Evolutionary conservation across 768 basidiomycete genomes (phyloP).

Genomic region (Terana coerulea): DNA sequence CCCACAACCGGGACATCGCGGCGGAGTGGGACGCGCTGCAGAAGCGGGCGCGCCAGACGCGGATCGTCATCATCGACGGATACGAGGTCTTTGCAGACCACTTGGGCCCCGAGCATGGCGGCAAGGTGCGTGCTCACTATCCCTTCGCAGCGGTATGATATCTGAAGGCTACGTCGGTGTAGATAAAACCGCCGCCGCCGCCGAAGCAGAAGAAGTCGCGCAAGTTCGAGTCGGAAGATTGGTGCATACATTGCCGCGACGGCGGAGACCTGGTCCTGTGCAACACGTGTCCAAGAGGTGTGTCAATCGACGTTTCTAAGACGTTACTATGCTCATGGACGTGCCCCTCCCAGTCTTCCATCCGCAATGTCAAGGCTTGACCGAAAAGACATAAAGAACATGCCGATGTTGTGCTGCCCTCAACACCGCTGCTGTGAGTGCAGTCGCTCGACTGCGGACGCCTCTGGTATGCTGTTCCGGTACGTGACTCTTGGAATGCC

Average conservation of each 20-base stretch:
- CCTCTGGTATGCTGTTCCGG: slow-evolving; percentile 60
- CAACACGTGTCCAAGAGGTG: slow-evolving; percentile 51
- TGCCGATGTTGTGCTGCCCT: slow-evolving; percentile 31
- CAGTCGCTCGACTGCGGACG: slow-evolving; percentile 37
- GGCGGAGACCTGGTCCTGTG: slow-evolving; percentile 53
- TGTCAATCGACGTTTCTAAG: slow-evolving; percentile 5
- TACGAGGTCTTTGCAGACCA: slow-evolving; percentile 30
- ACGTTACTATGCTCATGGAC: background rate
- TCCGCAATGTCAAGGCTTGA: slow-evolving; percentile 41
- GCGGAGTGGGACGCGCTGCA: slow-evolving; percentile 43
- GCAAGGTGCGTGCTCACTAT: too few relatives aligned
- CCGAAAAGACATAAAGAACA: slow-evolving; percentile 26
- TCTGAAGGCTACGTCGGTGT: too few relatives aligned
- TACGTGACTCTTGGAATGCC: slow-evolving; percentile 19
- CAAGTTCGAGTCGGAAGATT: slow-evolving; percentile 51
- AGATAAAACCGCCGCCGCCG: slow-evolving; percentile 14
- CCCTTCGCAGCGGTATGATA: too few relatives aligned
- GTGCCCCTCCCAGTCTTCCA: slow-evolving; percentile 46
- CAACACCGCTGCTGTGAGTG: slow-evolving; percentile 52
- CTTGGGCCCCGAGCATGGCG: slow-evolving; percentile 21
- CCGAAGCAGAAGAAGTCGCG: slow-evolving; percentile 29
- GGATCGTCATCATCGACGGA: slow-evolving; percentile 35
- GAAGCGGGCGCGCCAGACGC: slow-evolving; percentile 39
- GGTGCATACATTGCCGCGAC: slow-evolving; percentile 56
- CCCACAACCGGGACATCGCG: slow-evolving; percentile 38